Evolutionary conservation across 2,329 filamentous ascomycete species (phyloP).

Genomic region (Metarhizium humberi): DNA sequence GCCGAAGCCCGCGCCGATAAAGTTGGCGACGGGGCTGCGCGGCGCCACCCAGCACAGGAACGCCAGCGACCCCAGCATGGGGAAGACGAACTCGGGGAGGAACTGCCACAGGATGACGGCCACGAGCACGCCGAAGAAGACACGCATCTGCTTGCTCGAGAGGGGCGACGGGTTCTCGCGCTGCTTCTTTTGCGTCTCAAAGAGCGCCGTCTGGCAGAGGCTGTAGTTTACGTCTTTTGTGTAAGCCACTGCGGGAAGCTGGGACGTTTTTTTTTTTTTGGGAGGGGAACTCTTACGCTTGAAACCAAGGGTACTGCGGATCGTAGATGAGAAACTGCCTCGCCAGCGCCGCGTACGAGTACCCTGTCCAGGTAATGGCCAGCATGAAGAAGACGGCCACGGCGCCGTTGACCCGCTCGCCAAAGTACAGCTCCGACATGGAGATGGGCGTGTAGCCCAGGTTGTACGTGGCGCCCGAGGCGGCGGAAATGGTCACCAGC

Average conservation of each 20-base stretch:
- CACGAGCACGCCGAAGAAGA: conserved; percentile 45
- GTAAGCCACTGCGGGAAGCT: too few relatives aligned
- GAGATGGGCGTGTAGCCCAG: conserved; percentile 40
- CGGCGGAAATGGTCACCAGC: conserved; percentile 43
- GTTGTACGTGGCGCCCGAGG: conserved; percentile 43
- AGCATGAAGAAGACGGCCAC: conserved; percentile 53
- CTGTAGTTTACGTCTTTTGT: conserved; percentile 7
- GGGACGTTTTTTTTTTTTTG: too few relatives aligned
- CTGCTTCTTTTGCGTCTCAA: conserved; percentile 46
- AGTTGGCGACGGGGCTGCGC: conserved; percentile 47
- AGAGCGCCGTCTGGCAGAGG: conserved; percentile 45
- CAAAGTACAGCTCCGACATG: conserved; percentile 49
- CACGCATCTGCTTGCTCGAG: conserved; percentile 42
- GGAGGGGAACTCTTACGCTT: conserved; percentile 21
- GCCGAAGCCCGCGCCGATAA: conserved; percentile 50
- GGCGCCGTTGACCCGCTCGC: conserved; percentile 38
- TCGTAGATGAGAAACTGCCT: conserved; percentile 49
- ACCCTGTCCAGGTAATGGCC: conserved; percentile 46
- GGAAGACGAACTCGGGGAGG: conserved; percentile 50
- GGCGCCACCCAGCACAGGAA: conserved; percentile 57
- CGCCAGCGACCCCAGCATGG: conserved; percentile 48
- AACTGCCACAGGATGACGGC: conserved; percentile 53
- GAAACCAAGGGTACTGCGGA: conserved; percentile 32
- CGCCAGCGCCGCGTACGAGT: conserved; percentile 48
- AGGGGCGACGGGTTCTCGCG: conserved; percentile 37